Conservation (phyloP, 306 rosid species). For the Arachis stenosperma region DNA sequence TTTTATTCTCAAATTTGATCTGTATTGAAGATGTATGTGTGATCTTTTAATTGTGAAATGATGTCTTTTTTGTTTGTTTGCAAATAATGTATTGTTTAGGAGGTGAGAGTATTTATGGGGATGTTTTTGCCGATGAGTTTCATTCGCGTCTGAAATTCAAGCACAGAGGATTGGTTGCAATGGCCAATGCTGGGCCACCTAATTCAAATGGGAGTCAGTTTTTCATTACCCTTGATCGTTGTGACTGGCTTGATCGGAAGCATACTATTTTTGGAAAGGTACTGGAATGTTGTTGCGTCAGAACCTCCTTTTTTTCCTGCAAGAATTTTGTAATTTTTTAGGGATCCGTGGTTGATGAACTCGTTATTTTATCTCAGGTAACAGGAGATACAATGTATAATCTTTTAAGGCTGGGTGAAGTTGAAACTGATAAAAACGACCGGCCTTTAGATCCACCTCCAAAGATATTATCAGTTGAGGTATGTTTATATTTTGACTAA, state of each 20-base stretch:
- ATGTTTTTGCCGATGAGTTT: slow-evolving; percentile 78
- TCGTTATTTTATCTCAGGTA: slow-evolving; percentile 61
- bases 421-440: slow-evolving; percentile 83
- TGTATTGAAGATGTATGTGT: neutral
- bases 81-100: slow-evolving; percentile 48
- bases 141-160: slow-evolving; percentile 90
- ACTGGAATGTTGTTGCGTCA: slow-evolving; percentile 18
- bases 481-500: slow-evolving; percentile 44
- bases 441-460: slow-evolving; percentile 83
- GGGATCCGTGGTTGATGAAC: slow-evolving; percentile 36
- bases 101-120: slow-evolving; percentile 87
- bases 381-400: slow-evolving; percentile 94
- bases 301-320: neutral
- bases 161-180: slow-evolving; percentile 88
- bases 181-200: slow-evolving; percentile 76
- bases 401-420: slow-evolving; percentile 77
- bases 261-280: slow-evolving; percentile 92
- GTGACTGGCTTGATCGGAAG: slow-evolving; percentile 83
- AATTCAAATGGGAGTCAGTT: slow-evolving; percentile 93
- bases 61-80: neutral
- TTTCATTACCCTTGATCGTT: slow-evolving; percentile 73
- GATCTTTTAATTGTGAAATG: slow-evolving; percentile 3
- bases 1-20: neutral
- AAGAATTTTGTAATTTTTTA: neutral
- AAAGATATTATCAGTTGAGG: slow-evolving; percentile 88